Evolutionary conservation across 495 filamentous ascomycete genomes (phyloP).

Genomic region (Neurospora africana): DNA sequence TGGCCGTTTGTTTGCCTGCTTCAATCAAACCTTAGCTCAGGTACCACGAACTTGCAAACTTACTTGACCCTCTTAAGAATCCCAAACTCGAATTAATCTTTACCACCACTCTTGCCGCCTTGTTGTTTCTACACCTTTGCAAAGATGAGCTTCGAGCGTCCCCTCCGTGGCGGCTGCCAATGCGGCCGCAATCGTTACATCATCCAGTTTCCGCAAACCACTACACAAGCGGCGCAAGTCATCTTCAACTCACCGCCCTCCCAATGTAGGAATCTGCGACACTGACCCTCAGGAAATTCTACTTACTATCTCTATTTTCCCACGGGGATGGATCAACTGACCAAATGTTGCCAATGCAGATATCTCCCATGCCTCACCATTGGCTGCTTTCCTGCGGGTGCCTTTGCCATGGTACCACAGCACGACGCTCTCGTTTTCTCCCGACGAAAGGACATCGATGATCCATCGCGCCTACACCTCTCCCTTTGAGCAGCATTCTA

Average conservation of each 20-base stretch:
- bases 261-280: slow-evolving; percentile 47
- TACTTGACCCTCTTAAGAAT: not conserved
- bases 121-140: not conserved
- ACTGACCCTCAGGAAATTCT: not conserved
- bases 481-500: slow-evolving; percentile 43
- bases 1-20: not conserved
- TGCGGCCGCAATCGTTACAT: slow-evolving; percentile 80
- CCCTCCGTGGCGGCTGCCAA: slow-evolving; percentile 64
- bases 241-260: slow-evolving; percentile 56
- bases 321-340: not conserved
- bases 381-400: slow-evolving; percentile 69
- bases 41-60: not conserved
- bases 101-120: not conserved
- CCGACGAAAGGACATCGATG: slow-evolving; percentile 60
- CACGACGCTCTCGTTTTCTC: slow-evolving; percentile 58
- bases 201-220: slow-evolving; percentile 53
- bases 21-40: not conserved
- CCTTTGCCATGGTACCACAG: slow-evolving; percentile 68
- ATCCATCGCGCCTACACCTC: slow-evolving; percentile 67
- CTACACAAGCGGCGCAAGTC: slow-evolving; percentile 42
- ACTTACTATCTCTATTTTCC: not conserved
- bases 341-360: slow-evolving; percentile 31
- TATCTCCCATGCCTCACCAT: slow-evolving; percentile 48
- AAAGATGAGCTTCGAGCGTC: slow-evolving; percentile 36
- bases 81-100: not conserved